phyloP scores from a whole-genome alignment of 2,329 filamentous ascomycete genomes.

The Microcyclospora tardicrescens region DNA sequence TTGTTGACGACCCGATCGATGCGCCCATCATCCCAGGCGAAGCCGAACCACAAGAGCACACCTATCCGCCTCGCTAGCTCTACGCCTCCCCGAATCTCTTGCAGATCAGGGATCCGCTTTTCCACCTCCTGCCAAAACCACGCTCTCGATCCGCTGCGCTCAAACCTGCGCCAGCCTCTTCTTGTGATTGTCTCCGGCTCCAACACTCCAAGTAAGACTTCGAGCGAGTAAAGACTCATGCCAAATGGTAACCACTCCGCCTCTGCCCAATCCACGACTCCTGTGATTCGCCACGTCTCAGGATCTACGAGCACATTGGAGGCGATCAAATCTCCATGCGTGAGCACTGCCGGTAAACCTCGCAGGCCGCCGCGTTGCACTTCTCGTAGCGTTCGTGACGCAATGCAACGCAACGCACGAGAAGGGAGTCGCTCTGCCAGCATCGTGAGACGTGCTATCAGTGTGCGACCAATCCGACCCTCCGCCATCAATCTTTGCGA shows the following conservation, averaged over 20 bases:
- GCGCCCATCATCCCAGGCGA: conserved; percentile 40
- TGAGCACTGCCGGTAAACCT: conserved; percentile 42
- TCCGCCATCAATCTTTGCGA: neutral
- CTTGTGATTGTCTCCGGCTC: conserved; percentile 24
- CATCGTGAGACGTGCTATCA: conserved; percentile 1
- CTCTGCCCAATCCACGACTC: conserved; percentile 53
- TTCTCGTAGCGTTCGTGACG: neutral
- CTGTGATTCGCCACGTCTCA: conserved; percentile 33
- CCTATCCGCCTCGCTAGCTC: conserved; percentile 39
- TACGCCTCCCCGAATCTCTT: conserved; percentile 23
- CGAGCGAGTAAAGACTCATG: conserved; percentile 46
- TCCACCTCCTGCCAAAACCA: conserved; percentile 38
- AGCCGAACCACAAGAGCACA: conserved; percentile 46
- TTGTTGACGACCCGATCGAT: conserved; percentile 46
- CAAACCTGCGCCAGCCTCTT: conserved; percentile 28
- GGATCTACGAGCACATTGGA: conserved; percentile 44
- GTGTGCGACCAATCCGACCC: conserved; percentile 2
- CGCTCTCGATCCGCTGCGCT: conserved; percentile 8
- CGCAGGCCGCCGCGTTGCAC: conserved; percentile 10
- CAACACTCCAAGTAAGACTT: conserved; percentile 44
- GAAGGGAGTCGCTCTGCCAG: conserved; percentile 4
- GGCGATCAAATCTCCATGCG: conserved; percentile 48
- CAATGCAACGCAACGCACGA: neutral
- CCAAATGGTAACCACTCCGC: conserved; percentile 49
- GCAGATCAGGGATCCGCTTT: conserved; percentile 25